Evolutionary conservation across 345 rosid genomes (phyloP), one percentile per base, ranked within the genome.

Genomic region (Boechera stricta): DNA sequence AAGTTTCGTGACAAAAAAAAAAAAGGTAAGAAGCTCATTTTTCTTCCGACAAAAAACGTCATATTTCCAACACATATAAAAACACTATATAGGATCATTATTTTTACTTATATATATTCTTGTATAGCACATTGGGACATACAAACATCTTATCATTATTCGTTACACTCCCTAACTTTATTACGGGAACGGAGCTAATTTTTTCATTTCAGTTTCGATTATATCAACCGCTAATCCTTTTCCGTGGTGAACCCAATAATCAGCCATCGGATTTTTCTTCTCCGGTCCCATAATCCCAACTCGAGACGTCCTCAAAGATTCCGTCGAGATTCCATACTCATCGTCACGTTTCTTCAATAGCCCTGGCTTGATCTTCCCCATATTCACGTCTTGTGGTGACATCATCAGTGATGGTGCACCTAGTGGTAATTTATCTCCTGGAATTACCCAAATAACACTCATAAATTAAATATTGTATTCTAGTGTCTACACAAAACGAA

Each of bases 191-290:
- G 87, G 85, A 3, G 89, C 82, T 3, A 13, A 74, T 6, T 64
- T 63, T 78, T 87, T 85, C 87, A 88, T 87, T 7, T 86, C 85
- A 0, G 84, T 80, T 9, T 49, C 74, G 32, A 71, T 51, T 21
- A 85, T 48, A 49, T 87, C 90, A 15, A 89, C 48, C 1, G 87
- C 89, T 13, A 91, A 85, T 31, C 90, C 89, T 77, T 85, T 89
- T 1, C 90, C 89, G 5, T 86, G 87, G 77, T 80, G 87, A 75
- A 89, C 87, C 93, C 97, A 86, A 75, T 91, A 86, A 70, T 89
- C 93, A 0, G 92, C 91, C 58, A 77, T 84, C 4, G 92, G 92
- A 31, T 82, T 84, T 39, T 87, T 78, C 84, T 70, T 76, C 58
- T 86, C 89, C 1, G 85, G 80, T 71, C 87, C 93, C 13, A 65